Evolutionary conservation across 2,329 filamentous ascomycete species (phyloP).

Genomic region (Trichophyton verrucosum): DNA sequence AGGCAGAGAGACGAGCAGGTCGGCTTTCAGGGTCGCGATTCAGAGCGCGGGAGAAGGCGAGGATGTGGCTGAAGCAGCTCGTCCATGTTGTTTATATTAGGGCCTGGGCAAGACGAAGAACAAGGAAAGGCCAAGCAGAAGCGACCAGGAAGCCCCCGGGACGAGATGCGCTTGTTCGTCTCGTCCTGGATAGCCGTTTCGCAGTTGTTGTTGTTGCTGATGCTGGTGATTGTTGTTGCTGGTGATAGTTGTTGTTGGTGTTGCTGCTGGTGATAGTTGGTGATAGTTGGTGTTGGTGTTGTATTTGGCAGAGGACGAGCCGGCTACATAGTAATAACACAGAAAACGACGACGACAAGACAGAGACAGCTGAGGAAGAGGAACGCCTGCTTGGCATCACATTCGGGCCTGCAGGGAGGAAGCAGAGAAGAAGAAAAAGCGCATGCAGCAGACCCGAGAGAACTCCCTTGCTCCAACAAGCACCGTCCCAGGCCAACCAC

Average conservation of each 20-base stretch:
- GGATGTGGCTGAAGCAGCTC: constrained; percentile 12
- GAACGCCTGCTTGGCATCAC: not conserved
- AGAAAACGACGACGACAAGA: not conserved
- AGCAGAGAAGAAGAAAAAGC: not conserved
- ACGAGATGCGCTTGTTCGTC: not conserved
- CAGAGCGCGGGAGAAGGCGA: not conserved
- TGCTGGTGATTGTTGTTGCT: not conserved
- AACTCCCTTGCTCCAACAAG: not conserved
- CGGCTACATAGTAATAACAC: not conserved
- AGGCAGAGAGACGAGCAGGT: not conserved
- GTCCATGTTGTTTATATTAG: constrained; percentile 7
- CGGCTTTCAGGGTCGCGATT: not conserved
- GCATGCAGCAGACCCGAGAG: not conserved
- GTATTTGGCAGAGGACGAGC: not conserved
- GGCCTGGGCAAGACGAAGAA: constrained; percentile 10
- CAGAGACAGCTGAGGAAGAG: not conserved
- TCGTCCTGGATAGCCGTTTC: not conserved
- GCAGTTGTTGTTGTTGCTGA: not conserved
- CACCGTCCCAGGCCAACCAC: not conserved
- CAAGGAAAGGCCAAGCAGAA: constrained; percentile 7
- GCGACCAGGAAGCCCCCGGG: constrained; percentile 6
- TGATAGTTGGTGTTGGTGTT: not conserved
- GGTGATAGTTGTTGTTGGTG: not conserved
- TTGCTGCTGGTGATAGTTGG: not conserved
- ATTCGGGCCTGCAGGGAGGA: not conserved